Evolutionary conservation across 441 rosid species (phyloP).

Genomic region (Corymbia calophylla): DNA sequence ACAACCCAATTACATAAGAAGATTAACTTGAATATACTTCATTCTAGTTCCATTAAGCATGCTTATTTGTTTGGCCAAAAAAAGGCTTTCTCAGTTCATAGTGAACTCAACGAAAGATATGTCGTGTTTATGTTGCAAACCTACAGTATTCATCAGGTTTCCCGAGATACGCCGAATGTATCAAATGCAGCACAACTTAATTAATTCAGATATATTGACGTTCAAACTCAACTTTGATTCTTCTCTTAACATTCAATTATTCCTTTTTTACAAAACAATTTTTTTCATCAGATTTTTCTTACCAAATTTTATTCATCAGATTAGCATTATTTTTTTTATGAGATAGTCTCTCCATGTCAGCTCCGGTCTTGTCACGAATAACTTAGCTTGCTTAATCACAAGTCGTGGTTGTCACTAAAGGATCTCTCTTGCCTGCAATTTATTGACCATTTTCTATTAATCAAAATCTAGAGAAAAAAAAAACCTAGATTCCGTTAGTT

Average conservation of each 20-base stretch:
- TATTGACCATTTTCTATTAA: not conserved
- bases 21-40: not conserved
- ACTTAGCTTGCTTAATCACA: not conserved
- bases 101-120: not conserved
- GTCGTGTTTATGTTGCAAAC: not conserved
- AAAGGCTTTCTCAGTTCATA: not conserved
- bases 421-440: not conserved
- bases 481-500: not conserved
- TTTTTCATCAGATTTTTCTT: not conserved
- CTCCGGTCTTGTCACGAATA: not conserved
- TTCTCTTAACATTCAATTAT: not conserved
- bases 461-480: not conserved
- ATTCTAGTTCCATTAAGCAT: not conserved
- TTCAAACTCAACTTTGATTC: not conserved
- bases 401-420: not conserved
- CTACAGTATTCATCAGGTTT: not conserved
- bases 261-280: not conserved
- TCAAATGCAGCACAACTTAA: not conserved
- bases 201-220: not conserved
- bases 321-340: not conserved
- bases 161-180: not conserved
- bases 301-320: not conserved
- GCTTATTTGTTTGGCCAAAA: not conserved
- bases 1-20: not conserved
- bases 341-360: not conserved